Percentiles rank a stretch among this genome's conserved stretches.
phyloP scores from a whole-genome alignment of 2,329 filamentous ascomycete species.

The Camptophora hylomeconis region DNA sequence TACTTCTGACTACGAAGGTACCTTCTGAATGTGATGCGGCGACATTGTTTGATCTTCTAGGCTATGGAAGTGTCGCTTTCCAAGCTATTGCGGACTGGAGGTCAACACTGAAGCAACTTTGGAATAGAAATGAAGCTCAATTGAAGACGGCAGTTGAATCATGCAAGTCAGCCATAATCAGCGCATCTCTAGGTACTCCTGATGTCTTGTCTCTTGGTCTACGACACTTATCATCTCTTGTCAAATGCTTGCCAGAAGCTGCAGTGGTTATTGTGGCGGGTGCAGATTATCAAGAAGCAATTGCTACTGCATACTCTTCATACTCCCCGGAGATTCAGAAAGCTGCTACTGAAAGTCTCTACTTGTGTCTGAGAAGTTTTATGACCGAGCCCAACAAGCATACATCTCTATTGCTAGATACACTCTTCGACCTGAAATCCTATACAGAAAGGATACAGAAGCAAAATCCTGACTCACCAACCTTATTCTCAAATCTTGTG shows the following conservation, averaged over 20 bases:
- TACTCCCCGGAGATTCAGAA: conserved; percentile 45
- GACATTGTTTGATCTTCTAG: conserved; percentile 9
- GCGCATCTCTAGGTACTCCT: conserved; percentile 8
- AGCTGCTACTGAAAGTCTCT: conserved; percentile 57
- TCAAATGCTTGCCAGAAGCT: conserved; percentile 28
- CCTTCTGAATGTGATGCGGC: conserved; percentile 6
- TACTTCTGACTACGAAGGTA: conserved; percentile 31
- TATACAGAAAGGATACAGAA: conserved; percentile 50
- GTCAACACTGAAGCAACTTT: conserved; percentile 7
- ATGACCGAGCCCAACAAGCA: conserved; percentile 55
- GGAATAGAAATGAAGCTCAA: conserved; percentile 8
- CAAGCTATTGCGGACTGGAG: conserved; percentile 9
- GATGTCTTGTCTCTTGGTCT: conserved; percentile 17
- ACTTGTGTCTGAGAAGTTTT: conserved; percentile 61
- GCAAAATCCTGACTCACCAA: conserved; percentile 30
- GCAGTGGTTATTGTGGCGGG: conserved; percentile 61
- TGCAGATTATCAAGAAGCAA: conserved; percentile 72
- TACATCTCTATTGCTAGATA: conserved; percentile 64
- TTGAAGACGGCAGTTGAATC: conserved; percentile 8
- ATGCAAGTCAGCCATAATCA: conserved; percentile 7
- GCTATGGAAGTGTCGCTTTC: conserved; percentile 8
- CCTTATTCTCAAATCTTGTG: conserved; percentile 68
- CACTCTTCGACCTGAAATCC: conserved; percentile 66
- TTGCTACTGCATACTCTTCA: conserved; percentile 24
- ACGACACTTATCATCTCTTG: conserved; percentile 26